Conservation (phyloP, 2,329 filamentous ascomycete species). For the Beauveria sp. region DNA sequence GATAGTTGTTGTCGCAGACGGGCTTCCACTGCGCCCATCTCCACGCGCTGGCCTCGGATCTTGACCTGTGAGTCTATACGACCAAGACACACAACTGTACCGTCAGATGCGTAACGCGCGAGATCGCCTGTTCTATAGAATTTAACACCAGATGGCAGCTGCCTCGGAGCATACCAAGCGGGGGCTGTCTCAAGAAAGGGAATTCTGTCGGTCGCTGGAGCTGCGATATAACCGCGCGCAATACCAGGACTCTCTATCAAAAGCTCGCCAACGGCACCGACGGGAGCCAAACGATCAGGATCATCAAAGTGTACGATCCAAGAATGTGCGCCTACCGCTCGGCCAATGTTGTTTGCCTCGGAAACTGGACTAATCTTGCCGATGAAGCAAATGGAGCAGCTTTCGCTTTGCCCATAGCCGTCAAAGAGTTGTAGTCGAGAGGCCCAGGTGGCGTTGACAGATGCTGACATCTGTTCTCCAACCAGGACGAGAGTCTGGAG, state of each 20-base stretch:
- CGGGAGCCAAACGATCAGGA: constrained; percentile 7
- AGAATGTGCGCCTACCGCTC: neutral
- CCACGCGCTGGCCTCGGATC: constrained; percentile 49
- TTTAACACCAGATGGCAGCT: neutral
- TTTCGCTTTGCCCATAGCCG: neutral
- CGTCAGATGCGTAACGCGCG: constrained; percentile 32
- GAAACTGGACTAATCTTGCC: neutral
- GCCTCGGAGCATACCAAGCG: neutral
- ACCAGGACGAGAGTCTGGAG: neutral
- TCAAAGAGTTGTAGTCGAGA: neutral
- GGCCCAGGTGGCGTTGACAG: neutral
- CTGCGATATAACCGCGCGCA: constrained; percentile 14
- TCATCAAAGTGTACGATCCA: neutral
- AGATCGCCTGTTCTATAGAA: constrained; percentile 44
- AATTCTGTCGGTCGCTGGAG: neutral
- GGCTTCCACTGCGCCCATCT: constrained; percentile 28
- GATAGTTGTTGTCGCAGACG: neutral
- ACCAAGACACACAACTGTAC: constrained; percentile 36
- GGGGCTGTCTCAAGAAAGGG: neutral
- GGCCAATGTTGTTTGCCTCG: neutral
- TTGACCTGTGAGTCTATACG: constrained; percentile 54
- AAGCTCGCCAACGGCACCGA: constrained; percentile 16
- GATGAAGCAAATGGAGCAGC: neutral
- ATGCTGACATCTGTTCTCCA: neutral
- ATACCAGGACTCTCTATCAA: constrained; percentile 16